Base-by-base conservation (phyloP, 768 basidiomycete species). In the Trametes maxima region DNA sequence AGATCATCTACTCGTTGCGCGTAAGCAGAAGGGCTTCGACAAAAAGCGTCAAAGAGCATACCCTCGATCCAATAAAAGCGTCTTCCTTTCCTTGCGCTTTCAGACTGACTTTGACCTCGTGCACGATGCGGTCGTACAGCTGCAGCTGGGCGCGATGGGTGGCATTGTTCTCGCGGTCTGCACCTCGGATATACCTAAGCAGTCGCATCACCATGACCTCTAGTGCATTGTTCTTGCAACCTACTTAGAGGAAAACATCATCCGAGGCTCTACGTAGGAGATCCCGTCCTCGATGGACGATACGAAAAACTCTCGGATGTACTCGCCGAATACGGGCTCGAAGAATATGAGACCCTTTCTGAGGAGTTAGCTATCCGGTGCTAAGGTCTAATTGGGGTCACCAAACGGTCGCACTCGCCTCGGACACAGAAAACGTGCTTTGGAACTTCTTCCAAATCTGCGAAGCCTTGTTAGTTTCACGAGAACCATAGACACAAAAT, bases 401-500 rank as follows among this genome's bases (percentile, higher is more conserved):
- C 3, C 14, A 11, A 13, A 40, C 25, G 16, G 43, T 25, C 28
- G 4, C 12, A 74, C 77, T 55, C 69, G 87, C 87, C 12, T 68
- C 64, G n/a, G 82, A 76, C 0, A 83, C 78, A 0, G 51, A 28
- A 64, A 85, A 85, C 0, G 81, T 85, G 67, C 76, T 83, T 16
- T 68, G 66, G 67, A 92, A 92, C 64, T 89, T 89, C 48, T 82
- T 70, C 90, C 90, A 92, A 51, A 92, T 91, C 89, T 90, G 60
- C 28, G 12, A 57, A 35, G 24, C 22, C 7, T 11, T 5, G 35
- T 39, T 19, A 14, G 19, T 40, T 13, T 39, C n/a, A 50, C 21
- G n/a, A 2, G 37, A 25, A 14, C 36, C 12, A 6, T 44, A 6
- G n/a, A 5, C 47, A 8, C 33, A 13, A 17, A 47, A 13, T 8